Percentiles rank a stretch among this genome's conserved stretches.
Evolutionary conservation across 306 rosid genomes (phyloP).

Genomic region (Clitoria ternatea): DNA sequence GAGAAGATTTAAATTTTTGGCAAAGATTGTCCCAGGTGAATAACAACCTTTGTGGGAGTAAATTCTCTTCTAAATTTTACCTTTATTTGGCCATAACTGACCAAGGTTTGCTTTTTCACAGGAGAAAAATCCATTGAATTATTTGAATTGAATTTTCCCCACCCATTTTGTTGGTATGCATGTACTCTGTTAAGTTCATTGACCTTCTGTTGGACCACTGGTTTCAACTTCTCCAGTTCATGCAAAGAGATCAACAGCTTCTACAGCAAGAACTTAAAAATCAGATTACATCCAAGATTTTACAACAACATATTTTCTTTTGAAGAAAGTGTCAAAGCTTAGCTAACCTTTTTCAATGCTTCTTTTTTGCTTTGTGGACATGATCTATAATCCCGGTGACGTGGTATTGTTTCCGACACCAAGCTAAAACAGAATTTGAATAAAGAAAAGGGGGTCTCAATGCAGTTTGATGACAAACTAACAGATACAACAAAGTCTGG

Average conservation of each 20-base stretch:
- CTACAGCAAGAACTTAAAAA: slow-evolving; percentile 39
- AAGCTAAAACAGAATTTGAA: slow-evolving; percentile 52
- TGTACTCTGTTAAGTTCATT: slow-evolving; percentile 54
- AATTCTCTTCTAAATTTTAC: slow-evolving; percentile 30
- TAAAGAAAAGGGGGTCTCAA: slow-evolving; percentile 18
- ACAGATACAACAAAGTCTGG: slow-evolving; percentile 1
- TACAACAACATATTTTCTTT: background rate
- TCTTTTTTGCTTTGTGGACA: slow-evolving; percentile 53
- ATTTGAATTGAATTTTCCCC: slow-evolving; percentile 44
- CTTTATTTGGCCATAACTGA: slow-evolving; percentile 43
- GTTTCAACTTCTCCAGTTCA: slow-evolving; percentile 87
- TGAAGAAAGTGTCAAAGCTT: background rate
- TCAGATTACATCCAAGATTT: slow-evolving; percentile 13
- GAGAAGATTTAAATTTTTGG: background rate
- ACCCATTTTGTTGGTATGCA: slow-evolving; percentile 39
- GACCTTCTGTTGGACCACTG: slow-evolving; percentile 72
- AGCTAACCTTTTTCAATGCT: slow-evolving; percentile 62
- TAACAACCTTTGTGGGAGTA: background rate
- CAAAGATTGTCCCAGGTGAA: background rate
- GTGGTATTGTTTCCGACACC: slow-evolving; percentile 86
- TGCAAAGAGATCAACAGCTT: slow-evolving; percentile 55
- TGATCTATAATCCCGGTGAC: slow-evolving; percentile 63
- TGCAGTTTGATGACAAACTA: slow-evolving; percentile 12
- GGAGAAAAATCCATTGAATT: slow-evolving; percentile 41
- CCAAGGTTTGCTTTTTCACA: slow-evolving; percentile 36